Conservation (phyloP, 225 moss, liverwort and hornwort genomes). For the Bryum argenteum region DNA sequence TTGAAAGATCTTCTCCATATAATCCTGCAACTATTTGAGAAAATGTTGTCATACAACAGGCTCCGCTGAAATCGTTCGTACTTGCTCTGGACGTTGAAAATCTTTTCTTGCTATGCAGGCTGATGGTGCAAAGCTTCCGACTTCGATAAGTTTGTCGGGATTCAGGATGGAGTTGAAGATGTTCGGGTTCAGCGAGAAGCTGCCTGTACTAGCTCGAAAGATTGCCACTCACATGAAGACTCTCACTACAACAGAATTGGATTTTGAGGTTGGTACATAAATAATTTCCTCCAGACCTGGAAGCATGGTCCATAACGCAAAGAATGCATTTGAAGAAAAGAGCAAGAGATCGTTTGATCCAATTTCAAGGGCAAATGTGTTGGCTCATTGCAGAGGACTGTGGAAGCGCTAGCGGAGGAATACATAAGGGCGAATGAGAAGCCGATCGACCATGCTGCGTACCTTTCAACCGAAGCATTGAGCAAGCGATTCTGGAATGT, state of each 20-base stretch:
- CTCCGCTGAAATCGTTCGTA: neutral
- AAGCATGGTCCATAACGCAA: neutral
- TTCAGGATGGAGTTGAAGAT: slow-evolving; percentile 78
- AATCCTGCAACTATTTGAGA: neutral
- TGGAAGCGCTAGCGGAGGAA: slow-evolving; percentile 62
- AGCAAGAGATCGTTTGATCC: no score
- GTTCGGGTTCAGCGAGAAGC: slow-evolving; percentile 89
- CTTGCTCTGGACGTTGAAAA: neutral
- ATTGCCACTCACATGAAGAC: slow-evolving; percentile 57
- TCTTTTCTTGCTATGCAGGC: slow-evolving; percentile 40
- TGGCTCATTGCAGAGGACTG: slow-evolving; percentile 52
- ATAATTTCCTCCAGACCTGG: neutral
- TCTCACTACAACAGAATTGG: slow-evolving; percentile 52
- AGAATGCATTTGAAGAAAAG: no score
- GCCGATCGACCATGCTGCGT: slow-evolving; percentile 72
- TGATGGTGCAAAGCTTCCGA: slow-evolving; percentile 74
- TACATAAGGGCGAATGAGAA: slow-evolving; percentile 73
- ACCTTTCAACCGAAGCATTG: slow-evolving; percentile 65
- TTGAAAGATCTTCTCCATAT: neutral
- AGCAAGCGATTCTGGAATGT: slow-evolving; percentile 77
- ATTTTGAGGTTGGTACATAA: slow-evolving; percentile 58
- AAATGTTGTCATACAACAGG: neutral
- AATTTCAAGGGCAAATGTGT: no score
- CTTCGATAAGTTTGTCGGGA: slow-evolving; percentile 74
- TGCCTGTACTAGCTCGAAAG: slow-evolving; percentile 69